A percentile compares a stretch with the other conserved stretches of the same genome.
Conservation (phyloP, 257 asterid species). For the Solanum pimpinellifolium region DNA sequence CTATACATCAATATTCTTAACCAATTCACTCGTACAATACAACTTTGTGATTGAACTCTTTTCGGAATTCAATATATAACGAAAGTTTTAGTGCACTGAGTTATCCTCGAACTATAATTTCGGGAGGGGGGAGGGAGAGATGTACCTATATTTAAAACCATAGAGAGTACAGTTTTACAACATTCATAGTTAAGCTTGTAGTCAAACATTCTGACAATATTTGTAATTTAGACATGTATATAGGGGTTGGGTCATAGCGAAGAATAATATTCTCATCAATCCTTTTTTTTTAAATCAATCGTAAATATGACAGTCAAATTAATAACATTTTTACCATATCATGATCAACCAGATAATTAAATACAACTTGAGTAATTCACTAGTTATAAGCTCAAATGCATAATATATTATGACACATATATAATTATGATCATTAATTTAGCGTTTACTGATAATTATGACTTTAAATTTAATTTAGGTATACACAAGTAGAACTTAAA, state of each 20-base stretch:
- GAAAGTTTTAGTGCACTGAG: neutral
- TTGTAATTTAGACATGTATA: neutral
- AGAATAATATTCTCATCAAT: neutral
- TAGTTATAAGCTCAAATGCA: too few relatives aligned
- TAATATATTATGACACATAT: too few relatives aligned
- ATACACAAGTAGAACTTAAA: too few relatives aligned
- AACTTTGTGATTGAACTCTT: accelerated
- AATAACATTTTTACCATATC: neutral
- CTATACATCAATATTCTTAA: neutral
- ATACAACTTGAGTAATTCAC: too few relatives aligned
- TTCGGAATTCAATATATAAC: accelerated
- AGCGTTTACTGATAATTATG: too few relatives aligned
- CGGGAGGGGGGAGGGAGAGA: neutral
- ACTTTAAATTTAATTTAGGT: too few relatives aligned
- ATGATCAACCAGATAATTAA: neutral
- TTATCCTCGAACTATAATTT: neutral
- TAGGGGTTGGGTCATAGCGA: neutral
- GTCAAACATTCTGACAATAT: neutral
- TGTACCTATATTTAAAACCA: neutral
- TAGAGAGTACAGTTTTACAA: neutral
- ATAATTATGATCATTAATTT: too few relatives aligned
- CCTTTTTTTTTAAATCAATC: too few relatives aligned
- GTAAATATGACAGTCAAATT: too few relatives aligned
- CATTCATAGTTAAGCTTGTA: neutral
- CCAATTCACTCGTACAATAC: neutral